phyloP scores from a whole-genome alignment of 352 stramenopile species.

The Phytopythium oedochilum region DNA sequence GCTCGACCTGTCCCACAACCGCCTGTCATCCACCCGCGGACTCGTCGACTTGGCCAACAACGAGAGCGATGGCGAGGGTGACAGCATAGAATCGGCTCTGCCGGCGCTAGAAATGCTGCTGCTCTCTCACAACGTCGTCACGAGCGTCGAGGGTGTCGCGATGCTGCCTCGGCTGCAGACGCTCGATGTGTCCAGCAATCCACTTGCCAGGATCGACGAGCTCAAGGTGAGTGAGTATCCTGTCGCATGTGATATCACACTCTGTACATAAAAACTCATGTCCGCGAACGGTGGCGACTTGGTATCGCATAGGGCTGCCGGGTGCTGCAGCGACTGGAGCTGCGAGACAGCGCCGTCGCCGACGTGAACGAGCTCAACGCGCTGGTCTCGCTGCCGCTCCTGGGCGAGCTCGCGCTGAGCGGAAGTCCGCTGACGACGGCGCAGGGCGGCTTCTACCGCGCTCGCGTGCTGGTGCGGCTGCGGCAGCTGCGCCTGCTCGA shows the following conservation, averaged over 20 bases:
- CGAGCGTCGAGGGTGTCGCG: conserved; percentile 35
- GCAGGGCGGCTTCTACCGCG: conserved; percentile 51
- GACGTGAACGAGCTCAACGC: conserved; percentile 64
- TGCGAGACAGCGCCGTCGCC: conserved; percentile 39
- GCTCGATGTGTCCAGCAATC: conserved; percentile 59
- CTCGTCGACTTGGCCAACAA: conserved; percentile 11
- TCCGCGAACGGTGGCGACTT: no score
- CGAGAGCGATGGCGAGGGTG: background rate
- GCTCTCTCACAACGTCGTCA: conserved; percentile 54
- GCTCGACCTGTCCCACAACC: conserved; percentile 68
- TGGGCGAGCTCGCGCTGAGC: conserved; percentile 37
- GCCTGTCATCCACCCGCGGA: conserved; percentile 32
- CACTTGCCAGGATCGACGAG: conserved; percentile 27
- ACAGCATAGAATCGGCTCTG: conserved; percentile 5
- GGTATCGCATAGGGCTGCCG: conserved; percentile 34
- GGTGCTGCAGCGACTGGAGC: conserved; percentile 47
- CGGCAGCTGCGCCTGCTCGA: conserved; percentile 55
- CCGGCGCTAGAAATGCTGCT: conserved; percentile 45
- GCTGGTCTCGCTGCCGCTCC: conserved; percentile 33
- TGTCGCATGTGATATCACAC: background rate
- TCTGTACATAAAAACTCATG: no score
- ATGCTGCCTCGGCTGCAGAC: conserved; percentile 40
- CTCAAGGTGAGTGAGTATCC: conserved; percentile 33
- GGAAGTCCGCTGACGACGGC: conserved; percentile 29
- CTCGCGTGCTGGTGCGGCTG: conserved; percentile 52